A percentile compares a stretch with the other conserved stretches of the same genome.
Conservation (phyloP, 768 basidiomycete species). For the Xerocomellus chrysenteron region DNA sequence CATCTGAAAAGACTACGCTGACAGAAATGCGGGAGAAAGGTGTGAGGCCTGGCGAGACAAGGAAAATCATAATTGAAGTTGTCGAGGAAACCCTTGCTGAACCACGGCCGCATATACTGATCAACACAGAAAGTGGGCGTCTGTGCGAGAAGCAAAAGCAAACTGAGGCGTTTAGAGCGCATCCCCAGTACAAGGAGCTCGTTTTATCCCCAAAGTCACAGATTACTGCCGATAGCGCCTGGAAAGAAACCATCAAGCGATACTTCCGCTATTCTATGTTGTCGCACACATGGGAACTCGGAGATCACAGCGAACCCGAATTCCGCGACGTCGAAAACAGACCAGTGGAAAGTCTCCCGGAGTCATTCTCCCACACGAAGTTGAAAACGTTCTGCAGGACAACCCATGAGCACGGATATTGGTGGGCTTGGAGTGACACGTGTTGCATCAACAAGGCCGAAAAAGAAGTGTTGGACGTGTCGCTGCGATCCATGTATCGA, state of each 20-base stretch:
- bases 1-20: not conserved
- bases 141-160: conserved; percentile 15
- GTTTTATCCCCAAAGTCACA: conserved; percentile 3
- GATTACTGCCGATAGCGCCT: not conserved
- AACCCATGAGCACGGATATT: conserved; percentile 5
- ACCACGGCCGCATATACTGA: conserved; percentile 9
- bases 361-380: not conserved
- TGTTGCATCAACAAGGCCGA: conserved; percentile 28
- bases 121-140: conserved; percentile 15
- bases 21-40: conserved; percentile 12
- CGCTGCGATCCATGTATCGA: conserved; percentile 26
- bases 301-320: conserved; percentile 1
- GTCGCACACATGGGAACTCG: conserved; percentile 23
- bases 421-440: conserved; percentile 27
- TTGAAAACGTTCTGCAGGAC: conserved; percentile 14
- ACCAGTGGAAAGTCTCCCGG: conserved; percentile 3
- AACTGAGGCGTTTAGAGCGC: conserved; percentile 6
- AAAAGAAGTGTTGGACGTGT: conserved; percentile 9
- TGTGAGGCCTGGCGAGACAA: not conserved
- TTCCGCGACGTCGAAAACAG: not conserved
- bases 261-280: conserved; percentile 21
- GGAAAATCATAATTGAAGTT: not conserved
- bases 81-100: not conserved
- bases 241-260: not conserved
- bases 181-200: conserved; percentile 14